These are phyloP conservation scores for Lunasporangiospora selenospora DNA, from an alignment of 192 early-diverging fungal species.

Conservation along the genomic window DNA sequence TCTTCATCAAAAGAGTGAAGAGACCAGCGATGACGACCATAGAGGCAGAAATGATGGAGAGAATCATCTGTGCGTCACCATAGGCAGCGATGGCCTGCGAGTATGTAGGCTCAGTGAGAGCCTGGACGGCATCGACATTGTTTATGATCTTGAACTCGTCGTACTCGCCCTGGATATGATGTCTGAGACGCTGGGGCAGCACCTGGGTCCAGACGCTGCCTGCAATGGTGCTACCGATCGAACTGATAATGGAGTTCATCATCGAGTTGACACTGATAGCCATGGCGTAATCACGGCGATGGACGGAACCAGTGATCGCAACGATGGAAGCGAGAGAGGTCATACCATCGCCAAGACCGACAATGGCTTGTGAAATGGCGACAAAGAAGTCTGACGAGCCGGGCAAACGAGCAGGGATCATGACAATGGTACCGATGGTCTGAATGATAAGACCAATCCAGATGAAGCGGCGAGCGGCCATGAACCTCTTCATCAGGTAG, in stretches of 20 bases:
- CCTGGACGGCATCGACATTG: neutral
- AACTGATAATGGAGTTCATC: neutral
- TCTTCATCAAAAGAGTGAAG: slow-evolving; percentile 8
- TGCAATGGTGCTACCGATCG: neutral
- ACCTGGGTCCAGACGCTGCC: slow-evolving; percentile 11
- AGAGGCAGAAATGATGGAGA: slow-evolving; percentile 10
- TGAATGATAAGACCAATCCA: slow-evolving; percentile 11
- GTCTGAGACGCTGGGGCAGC: slow-evolving; percentile 1
- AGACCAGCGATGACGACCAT: slow-evolving; percentile 7
- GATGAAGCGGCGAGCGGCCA: slow-evolving; percentile 4
- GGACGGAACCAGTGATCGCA: slow-evolving; percentile 6
- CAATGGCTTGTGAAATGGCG: slow-evolving; percentile 2
- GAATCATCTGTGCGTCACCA: slow-evolving; percentile 1
- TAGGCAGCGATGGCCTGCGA: slow-evolving; percentile 10
- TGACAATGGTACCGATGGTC: slow-evolving; percentile 1
- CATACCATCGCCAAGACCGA: slow-evolving; percentile 13
- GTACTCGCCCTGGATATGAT: slow-evolving; percentile 4
- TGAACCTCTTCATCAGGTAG: slow-evolving; percentile 5
- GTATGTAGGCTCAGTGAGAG: neutral
- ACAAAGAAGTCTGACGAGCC: slow-evolving; percentile 4
- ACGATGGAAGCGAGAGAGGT: slow-evolving; percentile 2
- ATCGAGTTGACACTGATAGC: slow-evolving; percentile 2
- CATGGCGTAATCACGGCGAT: slow-evolving; percentile 5
- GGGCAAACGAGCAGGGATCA: slow-evolving; percentile 18
- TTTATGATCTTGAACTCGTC: neutral